Conservation (phyloP, 108 stramenopile genomes). For the Fistulifera solaris region DNA sequence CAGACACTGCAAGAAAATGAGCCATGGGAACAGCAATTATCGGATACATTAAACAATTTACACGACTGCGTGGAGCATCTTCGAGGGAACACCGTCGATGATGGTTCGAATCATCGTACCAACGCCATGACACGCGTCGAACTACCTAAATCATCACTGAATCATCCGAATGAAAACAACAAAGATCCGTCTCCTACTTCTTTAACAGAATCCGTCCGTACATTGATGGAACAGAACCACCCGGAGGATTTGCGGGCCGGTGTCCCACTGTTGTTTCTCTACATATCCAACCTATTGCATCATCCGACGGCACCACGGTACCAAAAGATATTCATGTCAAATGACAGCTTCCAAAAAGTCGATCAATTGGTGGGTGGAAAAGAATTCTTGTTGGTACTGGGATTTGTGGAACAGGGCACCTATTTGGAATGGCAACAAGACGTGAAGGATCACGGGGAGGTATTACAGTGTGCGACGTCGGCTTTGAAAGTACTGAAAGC, state of each 20-base stretch:
- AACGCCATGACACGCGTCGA: no score
- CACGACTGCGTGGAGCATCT: neutral
- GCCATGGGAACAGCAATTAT: neutral
- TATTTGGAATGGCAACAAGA: constrained; percentile 53
- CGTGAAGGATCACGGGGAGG: constrained; percentile 10
- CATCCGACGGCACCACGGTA: constrained; percentile 61
- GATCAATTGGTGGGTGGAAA: constrained; percentile 46
- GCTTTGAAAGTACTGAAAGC: constrained; percentile 31
- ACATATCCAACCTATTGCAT: constrained; percentile 54
- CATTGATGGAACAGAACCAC: constrained; percentile 29
- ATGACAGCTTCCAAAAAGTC: constrained; percentile 63
- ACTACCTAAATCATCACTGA: no score
- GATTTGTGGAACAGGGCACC: constrained; percentile 41
- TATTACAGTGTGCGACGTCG: constrained; percentile 23
- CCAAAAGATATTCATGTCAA: constrained; percentile 72
- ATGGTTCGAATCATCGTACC: no score
- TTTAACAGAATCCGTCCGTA: constrained; percentile 11
- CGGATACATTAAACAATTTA: neutral
- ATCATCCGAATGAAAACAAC: no score
- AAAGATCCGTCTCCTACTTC: no score
- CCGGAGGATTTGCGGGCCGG: constrained; percentile 29
- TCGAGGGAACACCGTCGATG: no score
- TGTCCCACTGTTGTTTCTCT: constrained; percentile 63
- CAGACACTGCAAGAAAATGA: no score
- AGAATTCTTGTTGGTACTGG: constrained; percentile 54